These are phyloP conservation scores for Crucihimalaya himalaica DNA, from an alignment of 345 rosid species.

Conservation along the genomic window DNA sequence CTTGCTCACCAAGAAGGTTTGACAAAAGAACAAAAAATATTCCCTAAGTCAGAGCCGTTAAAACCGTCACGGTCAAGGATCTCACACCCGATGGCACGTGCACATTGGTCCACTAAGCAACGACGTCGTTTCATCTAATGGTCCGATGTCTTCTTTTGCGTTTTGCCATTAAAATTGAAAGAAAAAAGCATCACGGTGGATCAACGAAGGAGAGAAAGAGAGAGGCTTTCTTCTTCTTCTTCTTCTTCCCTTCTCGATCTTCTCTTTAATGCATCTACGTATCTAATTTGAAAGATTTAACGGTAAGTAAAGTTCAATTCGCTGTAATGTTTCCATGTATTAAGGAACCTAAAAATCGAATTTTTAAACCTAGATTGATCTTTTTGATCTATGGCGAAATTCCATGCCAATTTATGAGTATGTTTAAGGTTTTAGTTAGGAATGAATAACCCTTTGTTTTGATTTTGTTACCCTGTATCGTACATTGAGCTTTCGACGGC, in stretches of 20 bases:
- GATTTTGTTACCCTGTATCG: background rate
- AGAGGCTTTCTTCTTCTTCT: constrained; percentile 25
- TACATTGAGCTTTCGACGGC: constrained; percentile 6
- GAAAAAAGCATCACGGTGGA: constrained; percentile 6
- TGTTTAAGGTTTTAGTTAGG: background rate
- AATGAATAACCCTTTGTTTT: background rate
- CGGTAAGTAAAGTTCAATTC: constrained; percentile 14
- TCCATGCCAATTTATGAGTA: too few species aligned
- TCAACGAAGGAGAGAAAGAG: constrained; percentile 24
- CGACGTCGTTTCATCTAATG: background rate
- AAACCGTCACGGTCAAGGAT: constrained; percentile 26
- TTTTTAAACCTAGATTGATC: background rate
- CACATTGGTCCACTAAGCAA: background rate
- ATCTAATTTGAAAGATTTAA: background rate
- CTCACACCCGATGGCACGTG: constrained; percentile 23
- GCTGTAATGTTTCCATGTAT: background rate
- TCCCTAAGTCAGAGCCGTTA: constrained; percentile 8
- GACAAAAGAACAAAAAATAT: background rate
- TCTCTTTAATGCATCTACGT: background rate
- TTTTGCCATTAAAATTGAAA: constrained; percentile 15
- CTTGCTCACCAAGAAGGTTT: background rate
- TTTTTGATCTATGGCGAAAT: background rate
- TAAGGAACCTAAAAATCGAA: background rate
- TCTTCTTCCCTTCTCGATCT: constrained; percentile 12
- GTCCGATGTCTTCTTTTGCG: constrained; percentile 8